These are phyloP conservation scores for Aspergillus thermomutatus DNA, from an alignment of 2,329 filamentous ascomycete species.

Conservation along the genomic window DNA sequence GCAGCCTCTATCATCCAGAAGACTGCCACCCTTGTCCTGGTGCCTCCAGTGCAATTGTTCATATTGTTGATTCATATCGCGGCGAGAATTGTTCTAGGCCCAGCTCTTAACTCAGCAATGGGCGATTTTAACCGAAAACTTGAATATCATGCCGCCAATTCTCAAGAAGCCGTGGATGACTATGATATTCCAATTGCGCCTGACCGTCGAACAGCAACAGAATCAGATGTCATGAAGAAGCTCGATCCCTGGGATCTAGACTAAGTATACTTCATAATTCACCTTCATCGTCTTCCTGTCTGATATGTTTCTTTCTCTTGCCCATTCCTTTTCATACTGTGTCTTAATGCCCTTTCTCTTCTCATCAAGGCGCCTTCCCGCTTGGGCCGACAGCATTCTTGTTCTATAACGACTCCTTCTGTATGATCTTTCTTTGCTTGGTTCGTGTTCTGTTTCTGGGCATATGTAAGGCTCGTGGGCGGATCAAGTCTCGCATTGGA, in stretches of 20 bases:
- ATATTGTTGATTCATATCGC: conserved; percentile 78
- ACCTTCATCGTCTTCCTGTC: neutral
- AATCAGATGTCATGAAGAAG: conserved; percentile 21
- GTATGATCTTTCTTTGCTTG: neutral
- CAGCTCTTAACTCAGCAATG: conserved; percentile 20
- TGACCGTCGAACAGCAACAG: conserved; percentile 15
- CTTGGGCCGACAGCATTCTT: neutral
- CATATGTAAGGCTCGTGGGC: conserved; percentile 8
- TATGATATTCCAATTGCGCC: conserved; percentile 37
- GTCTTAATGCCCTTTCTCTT: neutral
- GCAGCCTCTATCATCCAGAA: conserved; percentile 69
- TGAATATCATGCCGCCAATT: conserved; percentile 12
- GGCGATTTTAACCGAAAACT: conserved; percentile 15
- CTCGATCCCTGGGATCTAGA: conserved; percentile 29
- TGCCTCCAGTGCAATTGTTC: conserved; percentile 76
- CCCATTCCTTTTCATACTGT: neutral
- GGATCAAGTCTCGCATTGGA: conserved; percentile 6
- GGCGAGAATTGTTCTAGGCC: conserved; percentile 60
- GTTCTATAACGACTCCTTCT: neutral
- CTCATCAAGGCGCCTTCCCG: neutral
- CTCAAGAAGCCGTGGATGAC: conserved; percentile 34
- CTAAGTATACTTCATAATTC: conserved; percentile 15
- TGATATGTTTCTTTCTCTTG: neutral
- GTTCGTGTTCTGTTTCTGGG: neutral
- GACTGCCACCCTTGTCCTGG: conserved; percentile 71